phyloP scores from a whole-genome alignment of 179 eudicot genomes.

The Heliamphora pulchella region DNA sequence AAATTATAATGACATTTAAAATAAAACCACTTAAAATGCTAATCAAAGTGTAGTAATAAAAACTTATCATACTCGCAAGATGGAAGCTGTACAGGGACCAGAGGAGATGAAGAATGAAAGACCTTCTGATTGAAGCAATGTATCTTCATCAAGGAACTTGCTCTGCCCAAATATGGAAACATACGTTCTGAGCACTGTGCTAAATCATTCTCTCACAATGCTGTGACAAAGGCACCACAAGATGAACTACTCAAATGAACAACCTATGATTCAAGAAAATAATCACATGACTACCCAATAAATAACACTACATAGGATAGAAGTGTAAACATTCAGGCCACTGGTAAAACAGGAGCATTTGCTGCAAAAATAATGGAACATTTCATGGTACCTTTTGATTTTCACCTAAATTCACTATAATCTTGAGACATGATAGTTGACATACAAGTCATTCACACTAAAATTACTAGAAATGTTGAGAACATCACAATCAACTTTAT shows the following conservation, averaged over 20 bases:
- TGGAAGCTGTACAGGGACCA: slow-evolving; percentile 52
- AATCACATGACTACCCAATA: background rate
- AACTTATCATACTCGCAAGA: slow-evolving; percentile 38
- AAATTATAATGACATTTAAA: background rate
- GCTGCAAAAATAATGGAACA: background rate
- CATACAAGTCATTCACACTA: background rate
- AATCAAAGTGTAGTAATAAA: background rate
- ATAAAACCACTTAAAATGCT: background rate
- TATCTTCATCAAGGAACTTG: slow-evolving; percentile 30
- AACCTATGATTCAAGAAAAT: background rate
- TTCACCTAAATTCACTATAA: too few species aligned
- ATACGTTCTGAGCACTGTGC: background rate
- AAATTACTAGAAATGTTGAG: too few species aligned
- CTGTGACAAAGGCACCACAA: background rate
- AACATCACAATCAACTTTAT: background rate
- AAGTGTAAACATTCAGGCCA: background rate
- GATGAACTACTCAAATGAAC: background rate
- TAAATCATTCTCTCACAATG: background rate
- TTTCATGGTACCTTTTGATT: too few species aligned
- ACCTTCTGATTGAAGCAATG: slow-evolving; percentile 39
- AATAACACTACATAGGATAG: background rate
- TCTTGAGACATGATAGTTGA: too few species aligned
- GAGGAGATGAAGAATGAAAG: slow-evolving; percentile 31
- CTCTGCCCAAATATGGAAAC: slow-evolving; percentile 10
- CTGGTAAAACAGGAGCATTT: background rate